phyloP scores from a whole-genome alignment of 345 rosid species.

The Brassica napus region DNA sequence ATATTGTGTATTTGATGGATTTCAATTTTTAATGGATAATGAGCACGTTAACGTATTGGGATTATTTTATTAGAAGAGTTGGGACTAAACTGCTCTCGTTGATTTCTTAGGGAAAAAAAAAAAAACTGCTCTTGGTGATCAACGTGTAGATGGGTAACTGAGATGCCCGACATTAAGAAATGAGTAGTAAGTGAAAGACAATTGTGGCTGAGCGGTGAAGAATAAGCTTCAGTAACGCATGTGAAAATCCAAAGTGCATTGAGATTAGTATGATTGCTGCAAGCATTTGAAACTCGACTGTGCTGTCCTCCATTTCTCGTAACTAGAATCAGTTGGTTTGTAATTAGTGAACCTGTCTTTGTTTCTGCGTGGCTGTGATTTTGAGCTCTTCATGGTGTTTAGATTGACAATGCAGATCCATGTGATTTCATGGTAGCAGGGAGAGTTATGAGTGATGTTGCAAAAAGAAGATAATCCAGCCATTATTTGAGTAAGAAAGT shows the following conservation, averaged over 20 bases:
- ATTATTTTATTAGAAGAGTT: neutral
- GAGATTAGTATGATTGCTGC: constrained; percentile 85
- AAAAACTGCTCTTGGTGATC: neutral
- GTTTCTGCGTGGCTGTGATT: neutral
- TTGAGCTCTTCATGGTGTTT: neutral
- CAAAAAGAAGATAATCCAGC: neutral
- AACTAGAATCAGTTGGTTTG: neutral
- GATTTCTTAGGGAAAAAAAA: neutral
- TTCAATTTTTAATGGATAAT: neutral
- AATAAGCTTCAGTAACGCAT: constrained; percentile 57
- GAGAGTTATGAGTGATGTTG: neutral
- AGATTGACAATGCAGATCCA: neutral
- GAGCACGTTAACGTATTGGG: neutral
- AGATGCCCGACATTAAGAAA: neutral
- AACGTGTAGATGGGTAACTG: neutral
- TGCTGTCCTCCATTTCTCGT: constrained; percentile 36
- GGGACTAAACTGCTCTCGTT: neutral
- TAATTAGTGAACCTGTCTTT: neutral
- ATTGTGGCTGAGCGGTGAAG: constrained; percentile 76
- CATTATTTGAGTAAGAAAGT: neutral
- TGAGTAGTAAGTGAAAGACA: neutral
- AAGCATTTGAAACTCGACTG: constrained; percentile 55
- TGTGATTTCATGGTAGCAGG: neutral
- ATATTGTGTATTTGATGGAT: neutral
- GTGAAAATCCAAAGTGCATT: constrained; percentile 76